Base-by-base conservation (phyloP, 1,139 yeast genomes). In the Saccharomyces hybrid region DNA sequence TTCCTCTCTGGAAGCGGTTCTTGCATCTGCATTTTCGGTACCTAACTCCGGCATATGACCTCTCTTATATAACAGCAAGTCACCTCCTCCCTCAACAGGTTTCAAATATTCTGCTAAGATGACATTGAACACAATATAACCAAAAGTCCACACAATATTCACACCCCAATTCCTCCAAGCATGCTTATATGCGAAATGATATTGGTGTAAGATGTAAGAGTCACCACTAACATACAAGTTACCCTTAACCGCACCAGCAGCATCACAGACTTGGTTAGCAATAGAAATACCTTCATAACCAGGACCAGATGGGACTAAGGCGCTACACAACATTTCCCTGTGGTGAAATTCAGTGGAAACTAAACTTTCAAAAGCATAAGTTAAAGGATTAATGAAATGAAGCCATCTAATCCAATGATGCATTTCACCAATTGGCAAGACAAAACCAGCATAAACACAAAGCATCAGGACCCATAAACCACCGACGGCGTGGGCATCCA, bases 91-190 rank as follows among this genome's bases (percentile, higher is more conserved):
- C 58, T 72, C 73, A 32, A 79, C 73, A 13, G 81, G 82, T 58
- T 78, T 76, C 58, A 80, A 67, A 58, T 67, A 75, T 66, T 82
- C 87, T 57, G 81, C 75, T 51, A 79, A 75, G 26, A 78, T 50
- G 51, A 78, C 77, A 59, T 79, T 76, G 31, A 79, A 55, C 7
- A 69, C 67, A 56, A 77, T 66, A 62, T 81, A 81, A 60, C 78
- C 79, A 46, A 76, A 68, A 57, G 80, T 76, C 75, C 81, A 82
- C 34, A 78, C 85, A 59, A 82, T 66, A 53, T 79, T 70, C 53
- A 83, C 75, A 64, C 87, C 88, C 70, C 84, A 74, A 65, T 83
- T 80, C 70, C 87, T 78, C 88, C 89, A 84, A 50, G 79, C 79
- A 60, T 84, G 86, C 25, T 67, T 64, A 64, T 77, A 79, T 48